Conservation (phyloP, 2,329 filamentous ascomycete genomes). For the Pseudogymnoascus destructans region DNA sequence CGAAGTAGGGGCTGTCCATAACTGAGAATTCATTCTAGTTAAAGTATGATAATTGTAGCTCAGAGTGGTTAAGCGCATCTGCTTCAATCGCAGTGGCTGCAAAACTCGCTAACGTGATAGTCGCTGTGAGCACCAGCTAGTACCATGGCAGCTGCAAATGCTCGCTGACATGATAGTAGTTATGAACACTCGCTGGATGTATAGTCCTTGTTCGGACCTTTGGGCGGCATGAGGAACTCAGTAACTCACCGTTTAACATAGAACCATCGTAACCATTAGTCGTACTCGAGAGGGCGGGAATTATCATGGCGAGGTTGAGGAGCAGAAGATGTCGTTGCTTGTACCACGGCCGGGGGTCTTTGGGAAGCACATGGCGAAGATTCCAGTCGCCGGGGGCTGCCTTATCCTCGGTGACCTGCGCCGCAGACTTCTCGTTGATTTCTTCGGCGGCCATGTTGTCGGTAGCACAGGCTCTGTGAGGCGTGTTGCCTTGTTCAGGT, state of each 20-base stretch:
- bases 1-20: not conserved
- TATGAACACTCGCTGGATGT: not conserved
- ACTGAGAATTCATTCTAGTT: not conserved
- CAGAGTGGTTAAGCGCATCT: not conserved
- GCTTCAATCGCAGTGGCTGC: not conserved
- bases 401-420: not conserved
- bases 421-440: not conserved
- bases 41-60: not conserved
- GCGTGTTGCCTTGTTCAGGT: not conserved
- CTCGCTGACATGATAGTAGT: not conserved
- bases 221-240: not conserved
- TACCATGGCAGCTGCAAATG: not conserved
- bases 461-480: not conserved
- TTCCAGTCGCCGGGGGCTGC: not conserved
- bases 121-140: not conserved
- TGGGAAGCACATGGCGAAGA: conserved; percentile 11
- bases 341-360: conserved; percentile 15
- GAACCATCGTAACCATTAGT: conserved; percentile 15
- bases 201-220: not conserved
- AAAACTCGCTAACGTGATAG: not conserved
- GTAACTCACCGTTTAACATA: not conserved
- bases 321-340: conserved; percentile 15
- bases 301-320: conserved; percentile 14
- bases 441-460: conserved; percentile 1
- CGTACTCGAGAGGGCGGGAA: conserved; percentile 14